Evolutionary conservation across 2,329 filamentous ascomycete genomes (phyloP), one percentile per base, ranked within the genome.

Genomic region (Aspergillus sp.): DNA sequence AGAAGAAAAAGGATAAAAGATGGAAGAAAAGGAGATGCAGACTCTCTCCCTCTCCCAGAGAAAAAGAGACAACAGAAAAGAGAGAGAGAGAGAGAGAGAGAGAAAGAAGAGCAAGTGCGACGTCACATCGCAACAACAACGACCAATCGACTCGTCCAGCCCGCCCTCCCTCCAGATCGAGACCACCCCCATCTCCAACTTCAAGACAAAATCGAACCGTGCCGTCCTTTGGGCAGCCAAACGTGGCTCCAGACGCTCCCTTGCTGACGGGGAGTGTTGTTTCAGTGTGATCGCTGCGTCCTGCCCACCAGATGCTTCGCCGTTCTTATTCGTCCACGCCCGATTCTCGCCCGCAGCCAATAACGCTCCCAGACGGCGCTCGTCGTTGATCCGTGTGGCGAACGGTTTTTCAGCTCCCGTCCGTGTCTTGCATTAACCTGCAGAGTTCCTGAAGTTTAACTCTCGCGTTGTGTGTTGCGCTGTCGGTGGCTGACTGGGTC

Each of bases 71-170:
- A 31, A 4, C 27, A 52, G 47, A 56, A 35, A 43, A 46, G 40
- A 12, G 17, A 19, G 19, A 3, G 19, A 31, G 31, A 41, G 33
- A 44, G 23, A 47, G 39, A 51, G 49, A 35, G 19, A 51, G n/a
- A 37, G 21, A 41, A 6, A 45, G 27, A 35, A 11, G 19, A 56
- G 41, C 45, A 58, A 46, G 48, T 51, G 56, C 50, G 51, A 57
- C 48, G 55, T 62, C 55, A 57, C 60, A 60, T 55, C 56, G 45
- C 55, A 46, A 51, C 27, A 46, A 41, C 50, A 11, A 57, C 49
- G 40, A 37, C 35, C 35, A 37, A 27, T 47, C 31, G 21, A 33
- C 49, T 41, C 49, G 23, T 51, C 14, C 31, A 15, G 8, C 15
- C 44, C 44, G 27, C 44, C 12, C 8, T 24, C 43, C 6, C 19